A percentile compares a stretch with the other conserved stretches of the same genome.
Evolutionary conservation across 1,284 basidiomycete genomes (phyloP).

Genomic region (Leccinum solheimii): DNA sequence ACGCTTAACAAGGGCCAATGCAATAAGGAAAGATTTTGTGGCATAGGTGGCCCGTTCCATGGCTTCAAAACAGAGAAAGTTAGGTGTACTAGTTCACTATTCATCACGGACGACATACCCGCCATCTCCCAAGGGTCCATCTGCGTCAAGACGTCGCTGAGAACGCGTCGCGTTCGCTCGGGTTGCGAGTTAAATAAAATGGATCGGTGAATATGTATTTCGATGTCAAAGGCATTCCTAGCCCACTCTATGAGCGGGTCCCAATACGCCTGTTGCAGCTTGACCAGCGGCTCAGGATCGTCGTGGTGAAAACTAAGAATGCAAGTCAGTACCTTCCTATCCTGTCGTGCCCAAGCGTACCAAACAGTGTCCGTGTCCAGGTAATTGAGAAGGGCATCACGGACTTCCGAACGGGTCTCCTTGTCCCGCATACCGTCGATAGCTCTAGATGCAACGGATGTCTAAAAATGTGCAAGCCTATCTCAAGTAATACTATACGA

Average conservation of each 20-base stretch:
- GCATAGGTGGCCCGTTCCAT: slow-evolving; percentile 91
- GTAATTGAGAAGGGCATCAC: slow-evolving; percentile 78
- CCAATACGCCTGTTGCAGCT: slow-evolving; percentile 88
- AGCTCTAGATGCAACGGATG: slow-evolving; percentile 86
- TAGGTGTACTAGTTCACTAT: neutral
- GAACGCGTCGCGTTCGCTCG: slow-evolving; percentile 59
- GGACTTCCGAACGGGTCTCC: slow-evolving; percentile 62
- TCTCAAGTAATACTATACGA: neutral
- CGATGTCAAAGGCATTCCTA: slow-evolving; percentile 60
- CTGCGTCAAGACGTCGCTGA: slow-evolving; percentile 55
- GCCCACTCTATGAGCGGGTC: slow-evolving; percentile 85
- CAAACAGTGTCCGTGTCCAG: slow-evolving; percentile 96
- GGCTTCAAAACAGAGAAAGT: slow-evolving; percentile 47
- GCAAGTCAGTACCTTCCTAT: slow-evolving; percentile 7
- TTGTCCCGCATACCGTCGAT: slow-evolving; percentile 77
- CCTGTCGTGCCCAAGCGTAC: slow-evolving; percentile 43
- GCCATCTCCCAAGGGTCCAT: slow-evolving; percentile 88
- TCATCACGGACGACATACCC: slow-evolving; percentile 50
- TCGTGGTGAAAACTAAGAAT: slow-evolving; percentile 77
- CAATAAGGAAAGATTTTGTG: slow-evolving; percentile 91
- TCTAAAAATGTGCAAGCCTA: slow-evolving; percentile 42
- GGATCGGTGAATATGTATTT: slow-evolving; percentile 69
- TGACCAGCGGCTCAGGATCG: slow-evolving; percentile 72
- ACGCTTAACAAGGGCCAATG: slow-evolving; percentile 79
- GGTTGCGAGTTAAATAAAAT: slow-evolving; percentile 71